These are phyloP conservation scores for Plasmodium coatneyi DNA, from an alignment of 169 alveolate genomes.

Conservation along the genomic window DNA sequence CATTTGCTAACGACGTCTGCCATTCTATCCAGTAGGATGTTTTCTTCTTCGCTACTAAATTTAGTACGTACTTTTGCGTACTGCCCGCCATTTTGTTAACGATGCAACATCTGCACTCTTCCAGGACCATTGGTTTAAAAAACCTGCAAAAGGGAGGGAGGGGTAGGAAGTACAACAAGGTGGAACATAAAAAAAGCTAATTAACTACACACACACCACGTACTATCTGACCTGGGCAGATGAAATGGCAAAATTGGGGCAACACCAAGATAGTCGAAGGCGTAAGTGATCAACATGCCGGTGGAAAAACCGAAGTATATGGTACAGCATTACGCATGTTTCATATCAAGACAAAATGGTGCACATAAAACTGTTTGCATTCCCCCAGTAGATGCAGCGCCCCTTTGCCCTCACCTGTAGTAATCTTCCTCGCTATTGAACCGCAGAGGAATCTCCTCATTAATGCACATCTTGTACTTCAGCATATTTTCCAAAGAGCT, in stretches of 20 bases:
- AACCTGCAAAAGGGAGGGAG: slow-evolving; percentile 16
- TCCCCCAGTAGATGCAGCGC: not conserved
- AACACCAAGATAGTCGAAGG: not conserved
- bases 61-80: slow-evolving; percentile 19
- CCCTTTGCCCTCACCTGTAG: slow-evolving; percentile 9
- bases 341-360: not conserved
- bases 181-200: not conserved
- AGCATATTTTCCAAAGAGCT: slow-evolving; percentile 34
- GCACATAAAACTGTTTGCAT: not conserved
- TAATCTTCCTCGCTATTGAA: slow-evolving; percentile 53
- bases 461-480: slow-evolving; percentile 43
- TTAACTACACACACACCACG: too few relatives aligned
- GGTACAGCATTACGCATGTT: not conserved
- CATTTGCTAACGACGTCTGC: slow-evolving; percentile 19
- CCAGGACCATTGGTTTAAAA: slow-evolving; percentile 69
- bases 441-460: slow-evolving; percentile 40
- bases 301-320: not conserved
- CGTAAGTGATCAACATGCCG: not conserved
- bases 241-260: not conserved
- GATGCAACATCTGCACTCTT: slow-evolving; percentile 61
- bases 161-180: not conserved
- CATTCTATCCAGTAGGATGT: slow-evolving; percentile 60
- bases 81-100: slow-evolving; percentile 47
- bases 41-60: slow-evolving; percentile 50
- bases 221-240: not conserved